Evolutionary conservation across 148 eudicot genomes (phyloP).

Genomic region (Chenopodium berlandieri): DNA sequence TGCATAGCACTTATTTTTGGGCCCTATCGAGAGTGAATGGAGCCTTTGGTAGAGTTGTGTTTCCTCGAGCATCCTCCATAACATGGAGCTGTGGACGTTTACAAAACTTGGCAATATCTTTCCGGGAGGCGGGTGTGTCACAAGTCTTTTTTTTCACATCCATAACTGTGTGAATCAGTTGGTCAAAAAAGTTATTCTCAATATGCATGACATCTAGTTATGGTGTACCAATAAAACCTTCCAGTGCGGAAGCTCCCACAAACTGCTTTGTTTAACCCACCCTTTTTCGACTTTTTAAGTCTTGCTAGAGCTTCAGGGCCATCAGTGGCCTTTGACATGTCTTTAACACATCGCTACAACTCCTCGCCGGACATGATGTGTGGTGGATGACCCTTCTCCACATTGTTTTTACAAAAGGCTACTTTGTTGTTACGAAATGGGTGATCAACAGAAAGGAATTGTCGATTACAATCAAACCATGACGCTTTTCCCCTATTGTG

Average conservation of each 20-base stretch:
- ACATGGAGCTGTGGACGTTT: neutral
- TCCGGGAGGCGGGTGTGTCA: neutral
- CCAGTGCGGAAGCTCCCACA: too few relatives aligned
- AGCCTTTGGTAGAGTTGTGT: neutral
- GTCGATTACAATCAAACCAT: too few relatives aligned
- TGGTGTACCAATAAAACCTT: too few relatives aligned
- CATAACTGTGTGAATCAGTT: neutral
- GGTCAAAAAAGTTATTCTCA: neutral
- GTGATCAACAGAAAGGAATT: neutral
- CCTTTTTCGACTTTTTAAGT: neutral
- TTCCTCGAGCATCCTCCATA: neutral
- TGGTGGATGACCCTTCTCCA: neutral
- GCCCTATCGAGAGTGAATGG: neutral
- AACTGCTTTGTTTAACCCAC: too few relatives aligned
- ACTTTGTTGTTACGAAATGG: neutral
- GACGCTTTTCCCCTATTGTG: too few relatives aligned
- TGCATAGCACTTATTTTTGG: neutral
- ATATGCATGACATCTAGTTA: too few relatives aligned
- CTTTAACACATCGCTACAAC: neutral
- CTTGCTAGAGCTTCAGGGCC: neutral
- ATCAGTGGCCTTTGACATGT: neutral
- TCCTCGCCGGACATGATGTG: neutral
- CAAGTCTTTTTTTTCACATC: neutral
- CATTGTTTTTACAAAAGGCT: neutral
- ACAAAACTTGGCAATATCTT: neutral